Conservation (phyloP, 2,329 filamentous ascomycete genomes). For the Botrytis fabae region DNA sequence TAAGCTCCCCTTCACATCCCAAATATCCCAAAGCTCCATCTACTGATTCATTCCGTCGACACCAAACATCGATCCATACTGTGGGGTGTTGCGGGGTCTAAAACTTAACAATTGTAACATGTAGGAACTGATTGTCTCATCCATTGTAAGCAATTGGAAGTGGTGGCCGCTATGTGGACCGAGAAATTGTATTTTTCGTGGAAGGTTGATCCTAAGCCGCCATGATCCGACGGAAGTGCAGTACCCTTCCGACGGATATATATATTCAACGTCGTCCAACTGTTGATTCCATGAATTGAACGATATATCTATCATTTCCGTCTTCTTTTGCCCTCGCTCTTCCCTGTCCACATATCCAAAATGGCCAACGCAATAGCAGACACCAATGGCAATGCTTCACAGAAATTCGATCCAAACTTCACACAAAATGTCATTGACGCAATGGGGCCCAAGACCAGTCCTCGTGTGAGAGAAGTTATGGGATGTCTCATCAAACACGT, state of each 20-base stretch:
- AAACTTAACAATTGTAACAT: not conserved
- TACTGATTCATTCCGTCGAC: not conserved
- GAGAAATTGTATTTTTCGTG: not conserved
- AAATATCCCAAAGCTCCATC: not conserved
- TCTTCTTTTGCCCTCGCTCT: not conserved
- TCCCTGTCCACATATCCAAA: not conserved
- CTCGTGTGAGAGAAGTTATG: constrained; percentile 58
- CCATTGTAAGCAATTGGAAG: constrained; percentile 4
- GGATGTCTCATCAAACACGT: constrained; percentile 54
- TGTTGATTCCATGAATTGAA: not conserved
- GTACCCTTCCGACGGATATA: constrained; percentile 15
- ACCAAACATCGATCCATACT: not conserved
- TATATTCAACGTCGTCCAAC: not conserved
- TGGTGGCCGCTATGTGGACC: not conserved
- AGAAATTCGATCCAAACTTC: constrained; percentile 52
- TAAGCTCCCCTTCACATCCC: not conserved
- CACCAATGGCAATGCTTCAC: not conserved
- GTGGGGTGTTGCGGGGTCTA: not conserved
- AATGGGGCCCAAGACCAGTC: constrained; percentile 59
- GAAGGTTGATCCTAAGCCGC: not conserved
- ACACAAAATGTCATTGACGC: constrained; percentile 61
- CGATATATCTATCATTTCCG: not conserved
- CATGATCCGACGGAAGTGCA: constrained; percentile 5
- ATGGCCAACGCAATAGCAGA: not conserved
- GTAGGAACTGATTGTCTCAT: not conserved